Evolutionary conservation across 2,329 filamentous ascomycete genomes (phyloP), one percentile per base, ranked within the genome.

Genomic region (Botrytis cinerea): DNA sequence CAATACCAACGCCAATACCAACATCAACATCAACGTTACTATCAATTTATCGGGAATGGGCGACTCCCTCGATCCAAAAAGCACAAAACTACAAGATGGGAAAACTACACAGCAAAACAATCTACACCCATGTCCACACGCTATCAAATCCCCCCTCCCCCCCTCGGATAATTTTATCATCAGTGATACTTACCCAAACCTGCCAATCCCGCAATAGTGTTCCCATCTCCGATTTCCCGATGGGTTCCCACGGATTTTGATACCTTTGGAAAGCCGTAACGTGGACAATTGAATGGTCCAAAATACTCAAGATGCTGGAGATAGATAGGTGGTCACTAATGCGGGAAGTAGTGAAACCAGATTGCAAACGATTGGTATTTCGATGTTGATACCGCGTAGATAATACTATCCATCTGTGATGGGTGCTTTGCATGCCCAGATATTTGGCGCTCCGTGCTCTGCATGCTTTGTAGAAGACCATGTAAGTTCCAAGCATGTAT

Each of bases 151-250:
- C 43, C 43, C 14, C 28, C 1, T 48, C 28, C 43, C 46, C 32
- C 20, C 25, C 2, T 57, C 10, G 5, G 48, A n/a, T 43, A 54
- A 54, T 43, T 32, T 22, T 35, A 57, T 57, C 35, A 68, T 57
- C 35, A 28, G 64, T 43, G 25, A 40, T 43, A 43, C 25, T 28
- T 14, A 45, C n/a, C 35, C 40, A 64, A 20, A 51, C 16, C 46
- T 38, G 38, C 14, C 32, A 38, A 66, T n/a, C 14, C 63, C 45
- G 45, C 5, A 20, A 32, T 14, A 10, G 4, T 35, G 14, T 28
- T 25, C 35, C 48, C 64, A 54, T 57, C 16, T 54, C 64, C 64
- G 64, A 68, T 40, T 43, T 43, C 32, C 46, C 46, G 48, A 68
- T 40, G 22, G 22, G 46, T 14, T 57, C 46, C 46, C 64, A 48